A percentile compares a stretch with the other conserved stretches of the same genome.
These are phyloP conservation scores for Trichophyton benhamiae DNA, from an alignment of 2,329 filamentous ascomycete species.

Conservation along the genomic window DNA sequence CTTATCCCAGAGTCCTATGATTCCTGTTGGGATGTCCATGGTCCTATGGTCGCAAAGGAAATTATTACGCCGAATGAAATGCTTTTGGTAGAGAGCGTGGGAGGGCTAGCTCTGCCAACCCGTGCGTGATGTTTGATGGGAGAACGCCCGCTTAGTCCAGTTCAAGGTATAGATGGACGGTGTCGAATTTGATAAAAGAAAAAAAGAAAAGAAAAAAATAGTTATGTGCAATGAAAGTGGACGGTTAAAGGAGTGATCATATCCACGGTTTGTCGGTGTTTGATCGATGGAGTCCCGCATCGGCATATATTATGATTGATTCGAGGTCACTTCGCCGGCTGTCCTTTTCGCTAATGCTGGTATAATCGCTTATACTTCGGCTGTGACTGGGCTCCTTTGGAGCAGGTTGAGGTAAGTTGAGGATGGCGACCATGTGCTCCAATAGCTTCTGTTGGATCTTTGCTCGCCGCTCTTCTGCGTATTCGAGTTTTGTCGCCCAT, in stretches of 20 bases:
- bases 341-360: neutral
- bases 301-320: constrained; percentile 57
- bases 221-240: neutral
- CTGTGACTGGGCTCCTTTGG: constrained; percentile 44
- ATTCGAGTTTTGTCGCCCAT: constrained; percentile 68
- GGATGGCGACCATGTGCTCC: constrained; percentile 65
- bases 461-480: constrained; percentile 63
- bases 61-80: neutral
- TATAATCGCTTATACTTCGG: constrained; percentile 25
- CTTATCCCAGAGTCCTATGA: neutral
- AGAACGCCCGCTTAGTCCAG: neutral
- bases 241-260: neutral
- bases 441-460: constrained; percentile 67
- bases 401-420: constrained; percentile 41
- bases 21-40: neutral
- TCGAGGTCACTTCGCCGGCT: constrained; percentile 38
- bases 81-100: neutral
- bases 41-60: neutral
- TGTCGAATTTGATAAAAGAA: neutral
- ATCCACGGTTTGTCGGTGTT: neutral
- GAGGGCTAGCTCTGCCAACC: neutral
- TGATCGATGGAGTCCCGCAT: constrained; percentile 50
- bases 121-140: neutral
- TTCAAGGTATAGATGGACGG: neutral
- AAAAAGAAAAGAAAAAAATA: neutral